Evolutionary conservation across 2,329 filamentous ascomycete genomes (phyloP).

Genomic region (Pseudogymnoascus sp.): DNA sequence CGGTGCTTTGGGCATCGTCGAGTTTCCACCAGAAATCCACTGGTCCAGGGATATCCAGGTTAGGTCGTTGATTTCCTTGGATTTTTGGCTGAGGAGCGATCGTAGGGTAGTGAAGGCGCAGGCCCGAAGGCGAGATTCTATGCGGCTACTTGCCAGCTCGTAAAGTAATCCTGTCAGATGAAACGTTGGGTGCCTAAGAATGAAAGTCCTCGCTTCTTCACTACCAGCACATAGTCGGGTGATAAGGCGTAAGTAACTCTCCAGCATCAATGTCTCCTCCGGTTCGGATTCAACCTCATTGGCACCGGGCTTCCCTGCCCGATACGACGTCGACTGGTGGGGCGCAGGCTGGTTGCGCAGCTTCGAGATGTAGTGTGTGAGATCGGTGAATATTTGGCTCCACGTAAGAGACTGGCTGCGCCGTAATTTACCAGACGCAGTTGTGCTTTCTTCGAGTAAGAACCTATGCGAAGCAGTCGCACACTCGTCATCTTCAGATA

Average conservation of each 20-base stretch:
- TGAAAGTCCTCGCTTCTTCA: constrained; percentile 60
- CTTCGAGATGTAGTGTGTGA: constrained; percentile 74
- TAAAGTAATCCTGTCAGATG: constrained; percentile 68
- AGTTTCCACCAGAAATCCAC: constrained; percentile 61
- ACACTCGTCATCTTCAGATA: constrained; percentile 74
- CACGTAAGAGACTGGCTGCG: constrained; percentile 82
- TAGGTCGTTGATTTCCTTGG: constrained; percentile 53
- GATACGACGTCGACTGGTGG: constrained; percentile 45
- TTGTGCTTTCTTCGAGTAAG: constrained; percentile 73
- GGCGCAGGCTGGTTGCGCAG: constrained; percentile 63
- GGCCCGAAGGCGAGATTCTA: constrained; percentile 70
- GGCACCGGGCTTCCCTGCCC: constrained; percentile 51
- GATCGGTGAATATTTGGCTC: constrained; percentile 83
- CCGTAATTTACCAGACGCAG: constrained; percentile 68
- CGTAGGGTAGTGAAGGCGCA: constrained; percentile 74
- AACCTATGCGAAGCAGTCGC: constrained; percentile 83
- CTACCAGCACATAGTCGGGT: constrained; percentile 74
- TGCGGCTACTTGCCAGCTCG: constrained; percentile 66
- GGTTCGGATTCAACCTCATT: constrained; percentile 74
- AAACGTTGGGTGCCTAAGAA: constrained; percentile 58
- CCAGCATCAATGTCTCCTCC: constrained; percentile 92
- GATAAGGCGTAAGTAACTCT: constrained; percentile 84
- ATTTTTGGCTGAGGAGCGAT: constrained; percentile 69
- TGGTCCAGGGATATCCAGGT: constrained; percentile 77
- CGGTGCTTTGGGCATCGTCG: constrained; percentile 31